Evolutionary conservation across 176 grass and related monocot genomes (phyloP), one percentile per base, ranked within the genome.

Genomic region (Panicum miliaceum): DNA sequence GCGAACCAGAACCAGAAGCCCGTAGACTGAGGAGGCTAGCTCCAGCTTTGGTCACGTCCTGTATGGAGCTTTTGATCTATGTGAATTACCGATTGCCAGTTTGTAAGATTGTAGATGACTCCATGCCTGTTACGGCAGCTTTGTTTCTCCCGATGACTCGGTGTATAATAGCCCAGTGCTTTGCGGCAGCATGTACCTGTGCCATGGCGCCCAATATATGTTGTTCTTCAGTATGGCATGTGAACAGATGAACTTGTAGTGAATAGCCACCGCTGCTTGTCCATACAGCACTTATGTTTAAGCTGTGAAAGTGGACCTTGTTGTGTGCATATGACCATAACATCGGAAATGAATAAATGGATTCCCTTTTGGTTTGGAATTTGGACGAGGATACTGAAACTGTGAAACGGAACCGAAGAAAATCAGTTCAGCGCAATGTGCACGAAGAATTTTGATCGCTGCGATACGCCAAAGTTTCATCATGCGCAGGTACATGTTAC

Each of bases 1-100:
- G 81, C 6, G 54, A 81, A 77, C 50, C 75, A 84, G 54, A 81
- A 77, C 50, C 75, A 84, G 37, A 78, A 83, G 61, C 74, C 22
- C 6, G 37, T 57, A 0, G 73, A 70, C 48, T 85, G 82, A 86
- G 0, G 16, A 35, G 45, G 34, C 29, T 29, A 45, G 15, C 2
- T 36, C 1, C 4, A 9, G 43, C 18, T 19, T 13, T 14, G 52
- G 52, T 36, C 18, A 61, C 27, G 27, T 0, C 19, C 27, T 74
- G 69, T 74, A 12, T 68, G 60, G 46, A 79, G 35, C 38, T 26
- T 16, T 29, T 27, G 25, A 29, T 51, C 42, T 71, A n/a, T 86
- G 75, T 84, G 75, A 75, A 69, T 68, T 83, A 80, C 4, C n/a
- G 75, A 15, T 79, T 82, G 45, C 16, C n/a, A 53, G 61, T 86